Evolutionary conservation across 192 early-diverging fungal species (phyloP).

Genomic region (Mortierella hygrophila): DNA sequence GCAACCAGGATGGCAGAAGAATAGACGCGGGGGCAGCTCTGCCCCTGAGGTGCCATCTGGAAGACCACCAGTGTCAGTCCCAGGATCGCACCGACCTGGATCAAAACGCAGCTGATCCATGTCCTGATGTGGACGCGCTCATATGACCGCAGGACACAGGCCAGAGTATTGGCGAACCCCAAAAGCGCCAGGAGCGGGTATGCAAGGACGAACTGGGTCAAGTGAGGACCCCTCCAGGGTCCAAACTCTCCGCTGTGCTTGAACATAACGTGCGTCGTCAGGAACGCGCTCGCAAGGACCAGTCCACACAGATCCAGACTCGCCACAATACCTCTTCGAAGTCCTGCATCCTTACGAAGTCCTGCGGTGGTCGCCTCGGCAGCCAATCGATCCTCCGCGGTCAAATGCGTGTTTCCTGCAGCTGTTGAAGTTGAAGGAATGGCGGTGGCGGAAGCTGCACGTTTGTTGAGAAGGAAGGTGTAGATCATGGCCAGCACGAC

Average conservation of each 20-base stretch:
- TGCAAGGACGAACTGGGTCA: conserved; percentile 66
- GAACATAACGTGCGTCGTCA: conserved; percentile 60
- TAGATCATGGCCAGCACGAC: conserved; percentile 54
- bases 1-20: conserved; percentile 45
- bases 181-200: conserved; percentile 64
- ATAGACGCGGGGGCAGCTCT: conserved; percentile 53
- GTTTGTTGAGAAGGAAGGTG: conserved; percentile 17
- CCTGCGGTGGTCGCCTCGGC: conserved; percentile 5
- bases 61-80: conserved; percentile 58
- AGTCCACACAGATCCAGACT: conserved; percentile 65
- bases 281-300: conserved; percentile 65
- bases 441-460: not conserved
- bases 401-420: not conserved
- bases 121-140: conserved; percentile 43
- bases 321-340: conserved; percentile 56
- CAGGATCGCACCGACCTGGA: conserved; percentile 40
- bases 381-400: not conserved
- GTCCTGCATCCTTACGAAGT: conserved; percentile 37
- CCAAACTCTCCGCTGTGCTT: conserved; percentile 66
- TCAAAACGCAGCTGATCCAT: conserved; percentile 50
- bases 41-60: conserved; percentile 48
- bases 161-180: conserved; percentile 62
- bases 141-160: conserved; percentile 51
- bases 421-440: not conserved
- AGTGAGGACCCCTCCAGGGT: conserved; percentile 68